These are phyloP conservation scores for Rugonectria rugulosa DNA, from an alignment of 2,329 filamentous ascomycete genomes.

Conservation along the genomic window DNA sequence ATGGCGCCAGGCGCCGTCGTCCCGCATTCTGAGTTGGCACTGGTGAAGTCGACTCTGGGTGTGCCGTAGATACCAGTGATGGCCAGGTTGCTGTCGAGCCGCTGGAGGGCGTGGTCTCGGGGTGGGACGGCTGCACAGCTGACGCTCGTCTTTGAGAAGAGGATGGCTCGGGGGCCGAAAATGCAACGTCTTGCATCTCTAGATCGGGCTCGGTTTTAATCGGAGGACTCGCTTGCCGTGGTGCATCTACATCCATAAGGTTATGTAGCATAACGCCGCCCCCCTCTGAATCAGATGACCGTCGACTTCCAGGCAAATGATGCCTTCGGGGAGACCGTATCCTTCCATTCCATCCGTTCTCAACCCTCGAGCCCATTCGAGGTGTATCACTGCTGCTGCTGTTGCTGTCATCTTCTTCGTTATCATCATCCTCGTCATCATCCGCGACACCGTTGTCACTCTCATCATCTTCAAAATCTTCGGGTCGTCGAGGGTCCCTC, in stretches of 20 bases:
- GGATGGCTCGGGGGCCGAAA: slow-evolving; percentile 15
- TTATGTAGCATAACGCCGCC: slow-evolving; percentile 56
- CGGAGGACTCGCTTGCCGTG: slow-evolving; percentile 39
- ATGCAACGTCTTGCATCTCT: slow-evolving; percentile 28
- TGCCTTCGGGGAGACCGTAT: slow-evolving; percentile 4
- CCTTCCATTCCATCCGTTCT: not conserved
- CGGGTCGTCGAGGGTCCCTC: slow-evolving; percentile 72
- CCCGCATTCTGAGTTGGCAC: slow-evolving; percentile 13
- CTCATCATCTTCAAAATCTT: slow-evolving; percentile 55
- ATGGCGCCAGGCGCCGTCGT: slow-evolving; percentile 42
- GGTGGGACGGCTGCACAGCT: slow-evolving; percentile 11
- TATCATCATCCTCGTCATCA: slow-evolving; percentile 1
- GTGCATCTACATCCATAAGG: slow-evolving; percentile 51
- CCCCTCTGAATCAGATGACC: slow-evolving; percentile 50
- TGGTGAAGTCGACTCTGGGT: slow-evolving; percentile 4
- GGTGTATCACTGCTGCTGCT: slow-evolving; percentile 2
- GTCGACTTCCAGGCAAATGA: slow-evolving; percentile 34
- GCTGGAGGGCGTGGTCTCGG: slow-evolving; percentile 13
- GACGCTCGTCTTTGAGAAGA: slow-evolving; percentile 28
- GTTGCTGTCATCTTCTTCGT: slow-evolving; percentile 10
- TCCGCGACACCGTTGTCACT: slow-evolving; percentile 55
- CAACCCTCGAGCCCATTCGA: not conserved
- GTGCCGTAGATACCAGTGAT: slow-evolving; percentile 12
- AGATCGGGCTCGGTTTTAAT: slow-evolving; percentile 48
- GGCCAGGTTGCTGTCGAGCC: slow-evolving; percentile 31